Evolutionary conservation across 805 yeast genomes (phyloP), one percentile per base, ranked within the genome.

Genomic region (Yarrowia keelungensis): DNA sequence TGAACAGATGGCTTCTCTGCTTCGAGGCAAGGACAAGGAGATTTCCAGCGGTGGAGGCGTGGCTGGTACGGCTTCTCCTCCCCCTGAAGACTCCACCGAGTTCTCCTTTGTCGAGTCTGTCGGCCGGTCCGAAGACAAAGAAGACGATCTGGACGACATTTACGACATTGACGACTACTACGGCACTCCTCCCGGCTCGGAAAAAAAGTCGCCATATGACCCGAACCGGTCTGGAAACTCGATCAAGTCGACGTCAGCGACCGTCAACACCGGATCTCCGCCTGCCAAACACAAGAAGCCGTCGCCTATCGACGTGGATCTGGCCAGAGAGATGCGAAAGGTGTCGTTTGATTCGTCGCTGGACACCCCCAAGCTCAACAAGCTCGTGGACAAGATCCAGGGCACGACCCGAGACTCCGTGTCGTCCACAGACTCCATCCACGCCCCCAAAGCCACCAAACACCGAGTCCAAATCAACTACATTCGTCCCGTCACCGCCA

Each of bases 141-240:
- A 26, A 26, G 32, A 26, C 32, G 32, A 26, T 26, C 32, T 26
- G 7, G 67, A 61, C 43, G 47, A 53, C 16, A 15, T 8, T n/a
- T 62, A 62, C 56, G 47, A 62, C 39, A 62, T 62, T 15, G 67
- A 62, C 47, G 67, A 62, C 38, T 62, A 62, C 46, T 62, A 59
- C 32, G 47, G 51, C 12, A 56, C 64, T n/a, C 47, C 47, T 11
- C 64, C 64, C 0, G 38, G n/a, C 14, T 56, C 64, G 11, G 11
- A 3, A 7, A n/a, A 26, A 7, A n/a, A 26, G 2, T 36, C 56
- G 9, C 7, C 35, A 2, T 26, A 26, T 26, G 32, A 26, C 14
- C n/a, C 36, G n/a, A 39, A 14, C 35, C 32, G n/a, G 16, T 53
- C 59, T 2, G 35, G 10, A 12, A 38, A 12, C 35, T 38, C 59